Evolutionary conservation across 2,329 filamentous ascomycete genomes (phyloP), one percentile per base, ranked within the genome.

Genomic region (Ophiosphaerella korrae): DNA sequence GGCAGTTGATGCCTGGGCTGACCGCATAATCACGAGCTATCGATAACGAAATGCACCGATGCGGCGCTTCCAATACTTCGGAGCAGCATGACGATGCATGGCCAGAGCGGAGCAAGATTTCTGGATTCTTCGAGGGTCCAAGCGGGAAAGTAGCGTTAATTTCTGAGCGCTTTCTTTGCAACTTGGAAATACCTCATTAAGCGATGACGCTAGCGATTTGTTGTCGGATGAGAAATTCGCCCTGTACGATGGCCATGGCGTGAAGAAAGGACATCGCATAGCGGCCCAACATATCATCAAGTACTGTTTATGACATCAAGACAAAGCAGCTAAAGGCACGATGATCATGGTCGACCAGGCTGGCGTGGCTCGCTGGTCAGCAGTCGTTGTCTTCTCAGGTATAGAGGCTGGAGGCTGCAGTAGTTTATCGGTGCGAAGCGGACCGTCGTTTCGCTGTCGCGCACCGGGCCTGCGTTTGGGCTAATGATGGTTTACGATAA

Each of bases 11-110:
- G 42, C 33, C 24, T 47, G 26, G 49, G 46, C 48, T 57, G 35
- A 42, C 42, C 51, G 33, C 60, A 58, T 48, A 32, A 48, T 43
- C 26, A 39, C 31, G 42, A 53, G 52, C 62, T 64, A 66, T 60
- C 55, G 59, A 63, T 59, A 60, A 50, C 46, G 41, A 39, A 36
- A 41, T 44, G 26, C 13, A 55, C 60, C 46, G 37, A 58, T 57
- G 34, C 39, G 57, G 57, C 36, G 37, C 26, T 37, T 53, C 43
- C 60, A 64, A 64, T 62, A 65, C 33, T 60, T 40, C 38, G 9
- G 24, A 46, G 47, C 54, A 52, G 48, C 52, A 50, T 50, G 47
- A 55, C 52, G 41, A 54, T 51, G 52, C 42, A 45, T 39, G 40
- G 24, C 34, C 14, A 29, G 38, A n/a, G 26, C 39, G 12, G 39